Base-by-base conservation (phyloP, 768 basidiomycete species). In the Termitomyces sp. region DNA sequence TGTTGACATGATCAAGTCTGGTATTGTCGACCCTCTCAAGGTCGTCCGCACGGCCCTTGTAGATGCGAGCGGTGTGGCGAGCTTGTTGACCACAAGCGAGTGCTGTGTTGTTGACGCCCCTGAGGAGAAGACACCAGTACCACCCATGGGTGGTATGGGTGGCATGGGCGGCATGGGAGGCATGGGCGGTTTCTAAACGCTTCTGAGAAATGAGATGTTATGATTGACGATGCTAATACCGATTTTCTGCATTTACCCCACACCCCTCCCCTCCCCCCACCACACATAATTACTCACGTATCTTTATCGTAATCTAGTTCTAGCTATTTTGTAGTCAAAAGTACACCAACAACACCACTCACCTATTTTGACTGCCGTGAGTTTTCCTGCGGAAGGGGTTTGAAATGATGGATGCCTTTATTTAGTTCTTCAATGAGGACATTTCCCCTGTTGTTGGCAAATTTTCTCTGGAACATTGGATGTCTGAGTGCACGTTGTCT, bases 1-100 rank as follows among this genome's bases (percentile, higher is more conserved):
- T 68, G 85, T 88, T 46, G 92, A 98, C 74, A 94, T 98, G 94
- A 88, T 98, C 75, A 80, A 87, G 72, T 80, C 85, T 30, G 96
- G 96, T 67, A 97, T 98, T 64, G 88, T 98, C 46, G 96, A 98
- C 76, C 95, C 94, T 1, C 77, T 95, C 60, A 96, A 96, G 84
- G 96, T 98, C 52, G 95, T 97, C 52, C 78, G 92, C 65, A 96
- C 94, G 3, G 94, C 94, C 1, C 79, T 98, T 30, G 85, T 95
- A 2, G 95, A 98, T 69, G 95, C 96, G 0, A 78, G 83, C 24
- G 94, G 96, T 68, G 95, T 98, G n/a, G 93, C 95, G 4, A 90
- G 86, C 61, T 75, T 98, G 71, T 76, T 98, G 73, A 94, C 94
- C 49, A 98, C 95, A 53, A 91, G 88, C 64, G 95, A 98, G 78